Base-by-base conservation (phyloP, 805 yeast species). In the Starmerella cellae region DNA sequence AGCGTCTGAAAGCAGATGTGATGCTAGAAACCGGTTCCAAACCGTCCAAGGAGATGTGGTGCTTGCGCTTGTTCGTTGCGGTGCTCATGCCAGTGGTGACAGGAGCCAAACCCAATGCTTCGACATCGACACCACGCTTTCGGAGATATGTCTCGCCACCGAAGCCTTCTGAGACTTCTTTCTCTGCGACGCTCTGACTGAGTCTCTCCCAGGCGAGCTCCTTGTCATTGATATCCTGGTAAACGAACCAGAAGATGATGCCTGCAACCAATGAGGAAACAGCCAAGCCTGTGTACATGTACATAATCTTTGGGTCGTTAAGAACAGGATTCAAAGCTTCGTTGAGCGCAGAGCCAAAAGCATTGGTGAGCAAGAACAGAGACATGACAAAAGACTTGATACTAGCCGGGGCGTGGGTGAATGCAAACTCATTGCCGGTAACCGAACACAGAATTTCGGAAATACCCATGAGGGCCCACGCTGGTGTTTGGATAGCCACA, bases 381-480 rank as follows among this genome's bases (percentile, higher is more conserved):
- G 66, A 52, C 76, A 75, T 74, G 54, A 75, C 70, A 56, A 75
- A 71, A 14, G 79, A 71, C 60, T 74, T 74, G 81, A 75, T 75
- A 38, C 70, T 63, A 8, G 68, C 69, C 33, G 91, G 91, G 5
- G 91, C 88, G 64, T 81, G 78, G 22, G 85, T 75, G 64, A 79
- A 82, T 17, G 93, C 93, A 57, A 79, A 80, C 64, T 82, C 91
- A 52, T 79, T 71, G 53, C 88, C 91, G 19, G 91, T 80, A 53
- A 80, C 73, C 41, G 82, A 77, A 26, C 87, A 85, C 52, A 82
- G 71, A 50, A 81, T 80, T 61, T 82, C 93, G 16, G 85, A 74
- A 41, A 79, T 58, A 11, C 82, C 88, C 60, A 79, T 75, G 49
- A 82, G 63, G 34, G 79, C 69, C 60, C 81, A 82, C 3, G 84